A percentile compares a stretch with the other conserved stretches of the same genome.
Evolutionary conservation across 768 basidiomycete genomes (phyloP).

Genomic region (Kwoniella newhampshirensis): DNA sequence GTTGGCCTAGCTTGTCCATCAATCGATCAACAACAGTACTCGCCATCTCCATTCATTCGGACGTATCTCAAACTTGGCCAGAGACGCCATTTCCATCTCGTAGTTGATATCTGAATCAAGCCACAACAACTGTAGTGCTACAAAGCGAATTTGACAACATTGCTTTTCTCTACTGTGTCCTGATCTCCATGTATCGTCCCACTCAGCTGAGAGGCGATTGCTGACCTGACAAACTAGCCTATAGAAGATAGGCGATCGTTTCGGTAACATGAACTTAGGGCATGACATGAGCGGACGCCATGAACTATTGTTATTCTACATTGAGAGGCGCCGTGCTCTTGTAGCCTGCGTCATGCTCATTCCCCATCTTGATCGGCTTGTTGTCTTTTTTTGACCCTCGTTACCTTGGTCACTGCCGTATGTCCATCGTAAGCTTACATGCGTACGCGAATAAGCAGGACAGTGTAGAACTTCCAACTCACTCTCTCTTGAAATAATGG

Average conservation of each 20-base stretch:
- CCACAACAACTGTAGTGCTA: too few relatives aligned
- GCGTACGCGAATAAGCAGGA: neutral
- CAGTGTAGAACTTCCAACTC: slow-evolving; percentile 16
- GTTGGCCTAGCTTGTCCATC: neutral
- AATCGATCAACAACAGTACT: neutral
- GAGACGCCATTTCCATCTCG: neutral
- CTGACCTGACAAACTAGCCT: neutral
- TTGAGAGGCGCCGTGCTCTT: neutral
- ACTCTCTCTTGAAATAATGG: slow-evolving; percentile 43
- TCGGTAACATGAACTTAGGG: neutral
- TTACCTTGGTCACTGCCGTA: slow-evolving; percentile 5
- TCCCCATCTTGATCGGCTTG: slow-evolving; percentile 8
- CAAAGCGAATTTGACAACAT: too few relatives aligned
- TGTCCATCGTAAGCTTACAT: neutral
- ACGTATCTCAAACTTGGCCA: slow-evolving; percentile 14
- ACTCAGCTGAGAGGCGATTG: neutral
- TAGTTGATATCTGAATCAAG: neutral
- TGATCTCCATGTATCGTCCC: too few relatives aligned
- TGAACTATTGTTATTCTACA: too few relatives aligned
- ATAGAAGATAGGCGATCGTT: neutral
- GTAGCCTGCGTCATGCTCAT: neutral
- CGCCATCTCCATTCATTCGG: slow-evolving; percentile 1
- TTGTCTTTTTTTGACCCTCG: slow-evolving; percentile 3
- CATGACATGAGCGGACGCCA: neutral
- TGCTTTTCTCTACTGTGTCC: too few relatives aligned